Conservation (phyloP, 176 grass and related monocot genomes). For the Alopecurus myosuroides region DNA sequence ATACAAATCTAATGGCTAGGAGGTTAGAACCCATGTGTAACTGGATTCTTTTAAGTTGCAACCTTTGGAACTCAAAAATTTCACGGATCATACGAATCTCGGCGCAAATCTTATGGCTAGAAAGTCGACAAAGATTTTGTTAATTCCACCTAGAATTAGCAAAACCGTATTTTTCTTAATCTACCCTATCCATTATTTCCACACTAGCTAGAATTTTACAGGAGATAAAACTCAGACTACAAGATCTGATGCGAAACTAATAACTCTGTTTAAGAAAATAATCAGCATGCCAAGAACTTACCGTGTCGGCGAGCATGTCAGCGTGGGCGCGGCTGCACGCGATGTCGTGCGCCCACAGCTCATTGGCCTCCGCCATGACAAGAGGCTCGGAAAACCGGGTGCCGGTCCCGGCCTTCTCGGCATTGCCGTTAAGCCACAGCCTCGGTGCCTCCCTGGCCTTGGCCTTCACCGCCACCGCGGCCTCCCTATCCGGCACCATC, state of each 20-base stretch:
- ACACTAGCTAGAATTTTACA: not conserved
- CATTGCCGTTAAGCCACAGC: conserved; percentile 27
- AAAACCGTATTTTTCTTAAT: too few relatives aligned
- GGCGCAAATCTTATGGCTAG: too few relatives aligned
- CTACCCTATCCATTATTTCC: too few relatives aligned
- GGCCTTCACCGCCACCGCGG: not conserved
- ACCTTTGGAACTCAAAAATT: too few relatives aligned
- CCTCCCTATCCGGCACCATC: not conserved
- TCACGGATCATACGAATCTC: too few relatives aligned
- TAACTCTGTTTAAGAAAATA: not conserved
- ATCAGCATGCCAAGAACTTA: conserved; percentile 9
- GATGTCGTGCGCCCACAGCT: conserved; percentile 40
- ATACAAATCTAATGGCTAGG: too few relatives aligned
- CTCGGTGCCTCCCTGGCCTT: not conserved
- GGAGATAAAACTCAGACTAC: not conserved
- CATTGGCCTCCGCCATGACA: conserved; percentile 20
- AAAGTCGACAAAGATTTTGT: too few relatives aligned
- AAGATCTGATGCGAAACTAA: not conserved
- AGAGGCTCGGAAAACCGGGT: conserved; percentile 30
- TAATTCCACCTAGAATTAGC: too few relatives aligned
- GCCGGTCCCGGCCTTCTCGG: not conserved
- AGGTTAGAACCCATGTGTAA: too few relatives aligned
- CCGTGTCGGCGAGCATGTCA: conserved; percentile 42
- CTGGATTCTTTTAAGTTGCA: too few relatives aligned
- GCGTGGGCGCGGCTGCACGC: conserved; percentile 47